These are phyloP conservation scores for Aspergillaceae sp. DNA, from an alignment of 2,329 filamentous ascomycete species.

Conservation along the genomic window DNA sequence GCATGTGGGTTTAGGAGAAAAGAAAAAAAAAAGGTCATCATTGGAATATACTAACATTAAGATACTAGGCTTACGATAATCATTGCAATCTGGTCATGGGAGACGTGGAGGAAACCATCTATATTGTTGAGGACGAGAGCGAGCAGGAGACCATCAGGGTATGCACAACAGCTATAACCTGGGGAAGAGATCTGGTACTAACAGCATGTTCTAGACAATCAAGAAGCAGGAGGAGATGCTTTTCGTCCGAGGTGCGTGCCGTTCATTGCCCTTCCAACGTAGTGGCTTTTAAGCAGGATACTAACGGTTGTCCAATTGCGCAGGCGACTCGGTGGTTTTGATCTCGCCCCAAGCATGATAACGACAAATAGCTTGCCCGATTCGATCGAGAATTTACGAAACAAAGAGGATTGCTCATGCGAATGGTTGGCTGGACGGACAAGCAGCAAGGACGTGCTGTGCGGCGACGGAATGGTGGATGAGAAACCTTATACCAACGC, in stretches of 20 bases:
- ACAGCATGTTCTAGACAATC: slow-evolving; percentile 54
- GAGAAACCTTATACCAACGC: too few relatives aligned
- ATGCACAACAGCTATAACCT: slow-evolving; percentile 8
- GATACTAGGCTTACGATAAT: slow-evolving; percentile 80
- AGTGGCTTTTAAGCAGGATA: neutral
- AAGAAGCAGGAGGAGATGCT: slow-evolving; percentile 99
- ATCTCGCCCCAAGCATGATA: slow-evolving; percentile 54
- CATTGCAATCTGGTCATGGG: slow-evolving; percentile 96
- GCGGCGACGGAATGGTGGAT: too few relatives aligned
- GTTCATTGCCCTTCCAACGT: neutral
- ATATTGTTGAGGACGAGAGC: slow-evolving; percentile 76
- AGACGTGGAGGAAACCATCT: slow-evolving; percentile 96
- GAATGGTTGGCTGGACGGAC: too few relatives aligned
- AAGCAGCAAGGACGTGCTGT: too few relatives aligned
- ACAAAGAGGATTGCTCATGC: too few relatives aligned
- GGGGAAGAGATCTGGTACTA: neutral
- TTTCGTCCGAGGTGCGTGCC: slow-evolving; percentile 75
- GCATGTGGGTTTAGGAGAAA: slow-evolving; percentile 56
- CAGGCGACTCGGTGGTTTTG: slow-evolving; percentile 64
- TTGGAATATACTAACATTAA: neutral
- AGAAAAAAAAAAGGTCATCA: too few relatives aligned
- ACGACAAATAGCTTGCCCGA: slow-evolving; percentile 1
- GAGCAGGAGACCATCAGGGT: slow-evolving; percentile 67
- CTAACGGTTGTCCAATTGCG: slow-evolving; percentile 17
- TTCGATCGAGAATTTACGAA: neutral